Conservation (phyloP, 2,329 filamentous ascomycete genomes). For the Dendrostoma leiphaemia region DNA sequence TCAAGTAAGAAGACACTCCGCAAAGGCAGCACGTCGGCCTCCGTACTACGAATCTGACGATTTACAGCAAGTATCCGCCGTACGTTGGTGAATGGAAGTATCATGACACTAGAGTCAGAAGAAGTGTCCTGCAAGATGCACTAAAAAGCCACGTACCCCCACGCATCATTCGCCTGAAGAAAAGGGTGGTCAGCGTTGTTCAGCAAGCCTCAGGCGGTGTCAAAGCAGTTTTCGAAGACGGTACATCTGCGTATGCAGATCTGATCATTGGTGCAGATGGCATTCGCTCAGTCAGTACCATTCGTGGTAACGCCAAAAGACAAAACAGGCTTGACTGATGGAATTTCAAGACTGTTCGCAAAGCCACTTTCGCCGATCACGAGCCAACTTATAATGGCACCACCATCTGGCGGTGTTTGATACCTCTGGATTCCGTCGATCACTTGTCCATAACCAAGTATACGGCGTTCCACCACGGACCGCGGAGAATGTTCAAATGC, state of each 20-base stretch:
- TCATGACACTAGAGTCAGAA: conserved; percentile 5
- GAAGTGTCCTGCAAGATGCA: conserved; percentile 6
- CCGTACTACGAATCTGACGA: too few relatives aligned
- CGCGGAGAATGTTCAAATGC: conserved; percentile 8
- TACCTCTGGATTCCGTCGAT: neutral
- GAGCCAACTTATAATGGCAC: conserved; percentile 10
- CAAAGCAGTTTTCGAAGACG: neutral
- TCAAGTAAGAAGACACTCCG: too few relatives aligned
- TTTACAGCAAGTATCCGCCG: conserved; percentile 4
- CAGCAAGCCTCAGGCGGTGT: conserved; percentile 2
- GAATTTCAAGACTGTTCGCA: neutral
- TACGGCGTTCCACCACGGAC: conserved; percentile 11
- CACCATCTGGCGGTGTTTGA: conserved; percentile 13
- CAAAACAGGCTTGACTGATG: neutral
- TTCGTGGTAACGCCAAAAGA: neutral
- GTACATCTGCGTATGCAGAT: conserved; percentile 7
- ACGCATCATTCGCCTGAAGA: neutral
- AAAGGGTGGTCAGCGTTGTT: conserved; percentile 2
- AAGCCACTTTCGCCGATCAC: neutral
- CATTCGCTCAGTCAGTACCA: conserved; percentile 11
- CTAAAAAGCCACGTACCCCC: conserved; percentile 5
- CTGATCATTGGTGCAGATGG: conserved; percentile 9
- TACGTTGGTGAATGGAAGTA: conserved; percentile 2
- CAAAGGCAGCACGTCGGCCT: too few relatives aligned
- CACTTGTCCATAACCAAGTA: conserved; percentile 14